Conservation (phyloP, 768 basidiomycete genomes). For the Pleurotus ostreatus region DNA sequence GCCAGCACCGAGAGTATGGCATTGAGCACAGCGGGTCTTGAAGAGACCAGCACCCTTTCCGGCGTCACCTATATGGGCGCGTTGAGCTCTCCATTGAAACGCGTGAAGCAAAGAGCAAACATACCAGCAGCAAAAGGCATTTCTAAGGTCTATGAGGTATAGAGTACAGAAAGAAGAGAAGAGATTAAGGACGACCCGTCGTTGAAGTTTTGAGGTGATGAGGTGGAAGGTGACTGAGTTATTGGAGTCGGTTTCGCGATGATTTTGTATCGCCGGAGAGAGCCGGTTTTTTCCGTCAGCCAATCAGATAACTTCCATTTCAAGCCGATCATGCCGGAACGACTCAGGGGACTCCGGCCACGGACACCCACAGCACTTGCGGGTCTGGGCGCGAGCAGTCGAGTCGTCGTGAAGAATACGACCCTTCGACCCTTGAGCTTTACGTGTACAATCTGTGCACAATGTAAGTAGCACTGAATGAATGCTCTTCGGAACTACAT, state of each 20-base stretch:
- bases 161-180: constrained; percentile 19
- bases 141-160: constrained; percentile 17
- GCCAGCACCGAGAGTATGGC: constrained; percentile 80
- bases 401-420: too few species aligned
- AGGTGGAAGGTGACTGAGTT: constrained; percentile 13
- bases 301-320: constrained; percentile 21
- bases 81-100: background rate
- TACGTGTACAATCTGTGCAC: too few species aligned
- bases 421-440: too few species aligned
- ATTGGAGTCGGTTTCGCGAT: constrained; percentile 9
- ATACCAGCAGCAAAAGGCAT: constrained; percentile 40
- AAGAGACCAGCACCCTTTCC: constrained; percentile 90
- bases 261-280: constrained; percentile 20
- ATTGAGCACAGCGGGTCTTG: constrained; percentile 94
- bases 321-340: constrained; percentile 7
- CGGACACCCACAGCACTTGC: too few species aligned
- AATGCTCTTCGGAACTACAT: too few species aligned
- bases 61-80: constrained; percentile 61
- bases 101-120: constrained; percentile 11
- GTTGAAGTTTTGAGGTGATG: constrained; percentile 8
- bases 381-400: too few species aligned
- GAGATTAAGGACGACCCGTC: constrained; percentile 13
- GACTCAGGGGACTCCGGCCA: background rate
- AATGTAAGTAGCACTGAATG: too few species aligned
- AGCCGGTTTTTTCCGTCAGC: constrained; percentile 29